Evolutionary conservation across 768 basidiomycete species (phyloP).

Genomic region (Lepiota subincarnata): DNA sequence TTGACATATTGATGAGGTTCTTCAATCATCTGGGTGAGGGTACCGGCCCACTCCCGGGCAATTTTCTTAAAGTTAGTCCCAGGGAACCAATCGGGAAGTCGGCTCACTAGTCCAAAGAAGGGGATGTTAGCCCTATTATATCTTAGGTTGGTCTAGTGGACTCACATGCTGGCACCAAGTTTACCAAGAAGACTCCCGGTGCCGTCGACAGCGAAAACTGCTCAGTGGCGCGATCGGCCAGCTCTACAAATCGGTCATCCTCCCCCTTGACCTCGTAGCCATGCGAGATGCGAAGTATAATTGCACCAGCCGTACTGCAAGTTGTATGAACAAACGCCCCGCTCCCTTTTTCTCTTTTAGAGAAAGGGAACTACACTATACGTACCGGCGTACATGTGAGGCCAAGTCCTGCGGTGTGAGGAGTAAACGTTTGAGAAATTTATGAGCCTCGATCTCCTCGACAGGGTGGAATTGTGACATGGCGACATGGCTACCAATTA

Average conservation of each 20-base stretch:
- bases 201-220: slow-evolving; percentile 37
- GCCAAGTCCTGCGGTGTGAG: slow-evolving; percentile 28
- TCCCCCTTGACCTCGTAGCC: slow-evolving; percentile 37
- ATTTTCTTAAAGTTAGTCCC: slow-evolving; percentile 49
- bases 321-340: no score
- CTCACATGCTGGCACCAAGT: slow-evolving; percentile 44
- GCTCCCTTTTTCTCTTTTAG: not conserved
- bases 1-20: slow-evolving; percentile 42
- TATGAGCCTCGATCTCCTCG: slow-evolving; percentile 35
- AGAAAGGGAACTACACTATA: not conserved
- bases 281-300: slow-evolving; percentile 41
- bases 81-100: slow-evolving; percentile 55
- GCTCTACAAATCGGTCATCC: slow-evolving; percentile 34
- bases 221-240: slow-evolving; percentile 34
- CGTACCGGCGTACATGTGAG: slow-evolving; percentile 34
- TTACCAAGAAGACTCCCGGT: slow-evolving; percentile 44
- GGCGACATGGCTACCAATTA: slow-evolving; percentile 34
- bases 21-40: slow-evolving; percentile 42
- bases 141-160: not conserved
- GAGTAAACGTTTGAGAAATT: slow-evolving; percentile 35
- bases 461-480: slow-evolving; percentile 35
- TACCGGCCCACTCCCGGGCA: slow-evolving; percentile 40
- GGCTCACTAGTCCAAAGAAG: slow-evolving; percentile 31
- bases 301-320: slow-evolving; percentile 37
- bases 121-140: not conserved